Evolutionary conservation across 345 rosid genomes (phyloP).

Genomic region (Citropsis articulata): DNA sequence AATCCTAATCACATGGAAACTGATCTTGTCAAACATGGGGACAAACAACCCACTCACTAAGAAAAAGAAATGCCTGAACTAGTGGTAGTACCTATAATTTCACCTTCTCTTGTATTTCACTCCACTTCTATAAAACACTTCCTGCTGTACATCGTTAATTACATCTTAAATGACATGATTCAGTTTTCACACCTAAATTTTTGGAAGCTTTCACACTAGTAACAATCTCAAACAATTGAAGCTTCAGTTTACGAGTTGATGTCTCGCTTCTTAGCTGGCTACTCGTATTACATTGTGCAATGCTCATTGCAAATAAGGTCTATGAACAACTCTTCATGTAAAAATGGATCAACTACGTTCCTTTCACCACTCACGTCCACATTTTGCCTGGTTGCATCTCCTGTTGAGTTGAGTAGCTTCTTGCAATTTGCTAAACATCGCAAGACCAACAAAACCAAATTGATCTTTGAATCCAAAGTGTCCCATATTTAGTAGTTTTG

Average conservation of each 20-base stretch:
- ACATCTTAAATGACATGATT: not conserved
- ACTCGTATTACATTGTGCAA: too few species aligned
- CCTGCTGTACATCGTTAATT: not conserved
- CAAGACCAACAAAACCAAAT: not conserved
- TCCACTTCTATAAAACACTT: not conserved
- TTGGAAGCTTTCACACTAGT: not conserved
- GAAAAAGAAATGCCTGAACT: slow-evolving; percentile 12
- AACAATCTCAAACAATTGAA: not conserved
- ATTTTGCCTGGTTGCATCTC: not conserved
- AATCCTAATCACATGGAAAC: slow-evolving; percentile 36
- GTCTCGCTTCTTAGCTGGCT: not conserved
- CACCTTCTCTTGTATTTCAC: not conserved
- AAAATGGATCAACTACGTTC: not conserved
- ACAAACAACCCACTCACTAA: slow-evolving; percentile 8
- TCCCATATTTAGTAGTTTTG: too few species aligned
- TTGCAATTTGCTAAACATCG: not conserved
- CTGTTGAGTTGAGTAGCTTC: not conserved
- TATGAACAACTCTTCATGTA: not conserved
- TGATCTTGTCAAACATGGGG: slow-evolving; percentile 32
- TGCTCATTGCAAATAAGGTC: not conserved
- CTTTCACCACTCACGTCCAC: not conserved
- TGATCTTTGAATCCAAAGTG: too few species aligned
- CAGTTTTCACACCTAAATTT: not conserved
- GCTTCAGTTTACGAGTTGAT: not conserved
- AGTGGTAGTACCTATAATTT: not conserved